Base-by-base conservation (phyloP, 345 rosid species). In the Limnanthes douglasii region DNA sequence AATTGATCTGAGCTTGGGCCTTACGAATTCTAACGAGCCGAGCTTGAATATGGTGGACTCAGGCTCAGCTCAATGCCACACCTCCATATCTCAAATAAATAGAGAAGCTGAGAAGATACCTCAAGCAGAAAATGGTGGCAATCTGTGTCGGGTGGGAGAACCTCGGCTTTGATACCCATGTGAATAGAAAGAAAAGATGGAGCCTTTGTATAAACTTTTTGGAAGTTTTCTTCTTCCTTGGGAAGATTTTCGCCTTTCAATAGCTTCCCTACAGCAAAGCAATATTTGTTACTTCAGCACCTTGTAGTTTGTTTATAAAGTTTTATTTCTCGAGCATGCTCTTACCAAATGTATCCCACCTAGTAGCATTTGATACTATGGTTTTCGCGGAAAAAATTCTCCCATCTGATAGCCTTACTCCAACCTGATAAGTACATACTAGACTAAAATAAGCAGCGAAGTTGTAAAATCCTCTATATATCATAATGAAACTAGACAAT, bases 271-370 rank as follows among this genome's bases (percentile, higher is more conserved):
- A 51, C 4, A 44, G 5, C 45, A 41, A 2, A 2, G 1, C 4
- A 23, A 36, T 12, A 24, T n/a, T n/a, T n/a, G n/a, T n/a, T n/a
- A n/a, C n/a, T n/a, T n/a, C n/a, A n/a, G n/a, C n/a, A n/a, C 10
- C 19, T 9, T 8, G 1, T 22, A 21, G 3, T 39, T 8, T 26
- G 12, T 8, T 41, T 22, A 18, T 6, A 48, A 32, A 7, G 44
- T 19, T 9, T 37, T 5, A 5, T 32, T 16, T 15, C 16, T n/a
- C n/a, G n/a, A n/a, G n/a, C n/a, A n/a, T 15, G 15, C 18, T 48
- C 95, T 63, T 57, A 90, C 98, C 94, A 57, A 90, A 90, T 15
- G 98, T 90, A 54, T 79, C 95, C 97, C 98, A 88, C 74, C 95
- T 80, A 21, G 98, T 83, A 46, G 95, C 95, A 62, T 83, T 88